phyloP scores from a whole-genome alignment of 345 rosid genomes.

The Syzygium aromaticum region DNA sequence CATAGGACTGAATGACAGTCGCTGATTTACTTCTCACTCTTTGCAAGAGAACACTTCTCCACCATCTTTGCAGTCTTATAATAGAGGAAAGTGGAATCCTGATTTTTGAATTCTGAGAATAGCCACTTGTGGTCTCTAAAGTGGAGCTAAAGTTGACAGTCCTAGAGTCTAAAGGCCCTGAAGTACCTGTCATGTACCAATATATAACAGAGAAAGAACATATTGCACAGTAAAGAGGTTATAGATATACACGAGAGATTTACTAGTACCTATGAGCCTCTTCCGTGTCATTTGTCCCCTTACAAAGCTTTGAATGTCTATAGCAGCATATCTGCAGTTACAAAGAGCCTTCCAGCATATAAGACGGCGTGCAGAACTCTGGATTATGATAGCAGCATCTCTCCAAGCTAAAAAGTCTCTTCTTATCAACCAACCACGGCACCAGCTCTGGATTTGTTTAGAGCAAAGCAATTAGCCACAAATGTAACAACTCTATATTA shows the following conservation, averaged over 20 bases:
- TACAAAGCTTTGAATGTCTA: slow-evolving; percentile 42
- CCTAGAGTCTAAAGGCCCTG: not conserved
- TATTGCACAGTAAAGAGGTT: not conserved
- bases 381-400: slow-evolving; percentile 48
- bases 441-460: slow-evolving; percentile 32
- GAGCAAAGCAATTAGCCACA: not conserved
- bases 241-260: not conserved
- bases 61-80: slow-evolving; percentile 76
- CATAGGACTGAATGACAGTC: slow-evolving; percentile 42
- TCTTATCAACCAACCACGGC: slow-evolving; percentile 57
- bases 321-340: slow-evolving; percentile 40
- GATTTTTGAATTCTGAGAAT: not conserved
- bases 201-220: not conserved
- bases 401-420: slow-evolving; percentile 28
- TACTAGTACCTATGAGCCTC: slow-evolving; percentile 46
- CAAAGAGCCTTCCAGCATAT: slow-evolving; percentile 24
- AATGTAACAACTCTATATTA: not conserved
- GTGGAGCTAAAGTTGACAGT: not conserved
- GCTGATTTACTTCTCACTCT: slow-evolving; percentile 43
- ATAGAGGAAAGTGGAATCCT: slow-evolving; percentile 1
- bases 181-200: not conserved
- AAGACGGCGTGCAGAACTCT: slow-evolving; percentile 36
- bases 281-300: slow-evolving; percentile 48
- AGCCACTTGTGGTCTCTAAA: not conserved
- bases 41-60: slow-evolving; percentile 44